phyloP scores from a whole-genome alignment of 2,329 filamentous ascomycete genomes.

The Trichoderma lentiforme region DNA sequence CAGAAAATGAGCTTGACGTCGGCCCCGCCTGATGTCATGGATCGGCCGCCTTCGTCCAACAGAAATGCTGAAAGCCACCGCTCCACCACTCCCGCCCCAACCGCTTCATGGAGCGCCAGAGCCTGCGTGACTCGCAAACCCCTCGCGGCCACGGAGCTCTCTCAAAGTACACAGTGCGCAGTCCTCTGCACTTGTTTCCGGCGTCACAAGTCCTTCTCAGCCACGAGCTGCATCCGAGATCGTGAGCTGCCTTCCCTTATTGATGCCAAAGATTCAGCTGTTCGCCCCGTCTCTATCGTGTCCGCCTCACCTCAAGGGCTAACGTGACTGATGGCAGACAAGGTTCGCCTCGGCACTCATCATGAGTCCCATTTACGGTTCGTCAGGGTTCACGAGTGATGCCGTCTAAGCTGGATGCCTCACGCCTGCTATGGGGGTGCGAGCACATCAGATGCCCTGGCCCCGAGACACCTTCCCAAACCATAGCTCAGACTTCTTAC shows the following conservation, averaged over 20 bases:
- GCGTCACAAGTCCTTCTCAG: background rate
- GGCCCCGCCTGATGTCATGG: constrained; percentile 33
- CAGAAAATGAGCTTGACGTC: constrained; percentile 21
- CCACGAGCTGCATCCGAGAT: constrained; percentile 13
- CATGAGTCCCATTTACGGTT: background rate
- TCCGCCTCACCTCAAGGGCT: background rate
- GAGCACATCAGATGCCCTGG: background rate
- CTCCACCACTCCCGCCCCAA: constrained; percentile 18
- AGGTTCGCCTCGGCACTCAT: background rate
- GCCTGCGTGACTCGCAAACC: constrained; percentile 13
- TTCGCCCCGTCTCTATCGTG: constrained; percentile 1
- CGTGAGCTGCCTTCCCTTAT: constrained; percentile 3
- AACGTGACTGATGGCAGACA: background rate
- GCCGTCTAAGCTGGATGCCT: background rate
- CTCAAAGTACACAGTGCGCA: background rate
- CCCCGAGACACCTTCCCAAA: constrained; percentile 10
- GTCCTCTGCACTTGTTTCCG: background rate
- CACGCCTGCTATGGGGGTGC: background rate
- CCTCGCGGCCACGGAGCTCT: background rate
- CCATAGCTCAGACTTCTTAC: background rate
- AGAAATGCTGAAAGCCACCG: background rate
- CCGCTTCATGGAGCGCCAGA: constrained; percentile 8
- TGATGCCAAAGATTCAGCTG: constrained; percentile 11
- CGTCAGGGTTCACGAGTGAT: background rate
- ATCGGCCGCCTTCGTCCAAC: constrained; percentile 26